phyloP scores from a whole-genome alignment of 176 grass and related monocot species.

The Chrysopogon serrulatus region DNA sequence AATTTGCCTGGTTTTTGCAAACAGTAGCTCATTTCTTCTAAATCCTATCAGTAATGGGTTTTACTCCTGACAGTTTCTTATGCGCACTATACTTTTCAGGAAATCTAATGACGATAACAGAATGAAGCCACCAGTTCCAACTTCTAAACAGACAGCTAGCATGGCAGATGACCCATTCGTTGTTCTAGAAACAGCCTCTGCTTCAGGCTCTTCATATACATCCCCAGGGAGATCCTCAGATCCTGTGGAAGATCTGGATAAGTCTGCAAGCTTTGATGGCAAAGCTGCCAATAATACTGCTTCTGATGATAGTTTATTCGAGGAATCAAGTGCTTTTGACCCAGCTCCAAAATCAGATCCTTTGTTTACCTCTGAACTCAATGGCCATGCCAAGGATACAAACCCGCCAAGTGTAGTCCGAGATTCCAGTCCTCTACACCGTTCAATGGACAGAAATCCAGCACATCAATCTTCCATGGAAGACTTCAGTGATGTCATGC shows the following conservation, averaged over 20 bases:
- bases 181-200: constrained; percentile 61
- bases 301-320: constrained; percentile 39
- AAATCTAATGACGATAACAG: constrained; percentile 37
- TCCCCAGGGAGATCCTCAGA: constrained; percentile 51
- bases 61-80: not conserved
- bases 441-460: constrained; percentile 43
- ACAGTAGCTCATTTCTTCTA: not conserved
- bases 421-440: constrained; percentile 43
- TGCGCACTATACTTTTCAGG: constrained; percentile 50
- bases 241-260: constrained; percentile 55
- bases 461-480: constrained; percentile 41
- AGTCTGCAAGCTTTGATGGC: constrained; percentile 21
- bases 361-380: constrained; percentile 48
- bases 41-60: not conserved
- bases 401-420: constrained; percentile 23
- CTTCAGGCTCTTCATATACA: constrained; percentile 42
- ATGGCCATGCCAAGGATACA: constrained; percentile 41
- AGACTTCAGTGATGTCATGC: constrained; percentile 39
- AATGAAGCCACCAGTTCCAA: constrained; percentile 31
- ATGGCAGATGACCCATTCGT: constrained; percentile 60
- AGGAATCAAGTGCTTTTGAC: constrained; percentile 48
- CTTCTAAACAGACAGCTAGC: constrained; percentile 36
- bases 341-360: constrained; percentile 41
- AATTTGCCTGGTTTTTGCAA: not conserved
- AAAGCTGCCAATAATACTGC: constrained; percentile 39